These are phyloP conservation scores for Corylus avellana DNA, from an alignment of 306 rosid genomes.

Conservation along the genomic window DNA sequence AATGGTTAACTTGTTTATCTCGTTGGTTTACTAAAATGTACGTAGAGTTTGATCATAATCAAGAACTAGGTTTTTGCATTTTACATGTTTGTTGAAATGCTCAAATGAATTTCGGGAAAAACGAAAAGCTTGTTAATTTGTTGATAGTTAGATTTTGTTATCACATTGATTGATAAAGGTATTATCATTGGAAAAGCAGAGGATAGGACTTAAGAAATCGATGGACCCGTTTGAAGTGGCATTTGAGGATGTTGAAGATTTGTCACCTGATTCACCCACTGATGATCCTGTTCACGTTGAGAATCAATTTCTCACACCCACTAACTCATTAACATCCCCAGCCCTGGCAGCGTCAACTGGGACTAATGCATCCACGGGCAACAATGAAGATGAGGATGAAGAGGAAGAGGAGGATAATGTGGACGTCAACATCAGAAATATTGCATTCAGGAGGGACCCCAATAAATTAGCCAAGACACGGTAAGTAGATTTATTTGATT, in stretches of 20 bases:
- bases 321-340: background rate
- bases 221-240: constrained; percentile 9
- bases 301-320: background rate
- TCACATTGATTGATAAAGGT: background rate
- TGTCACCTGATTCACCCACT: background rate
- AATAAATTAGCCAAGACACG: background rate
- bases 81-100: background rate
- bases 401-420: constrained; percentile 7
- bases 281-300: background rate
- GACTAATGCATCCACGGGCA: background rate
- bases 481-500: background rate
- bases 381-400: constrained; percentile 5
- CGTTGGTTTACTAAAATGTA: no score
- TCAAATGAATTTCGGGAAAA: background rate
- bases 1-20: no score
- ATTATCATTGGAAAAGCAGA: background rate
- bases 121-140: background rate
- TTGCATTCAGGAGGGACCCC: background rate
- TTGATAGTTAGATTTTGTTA: background rate
- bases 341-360: background rate
- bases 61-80: background rate
- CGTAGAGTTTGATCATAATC: background rate
- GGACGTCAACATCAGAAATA: background rate
- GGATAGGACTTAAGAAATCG: background rate
- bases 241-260: background rate